Evolutionary conservation across 768 basidiomycete genomes (phyloP).

Genomic region (Lactarius deliciosus): DNA sequence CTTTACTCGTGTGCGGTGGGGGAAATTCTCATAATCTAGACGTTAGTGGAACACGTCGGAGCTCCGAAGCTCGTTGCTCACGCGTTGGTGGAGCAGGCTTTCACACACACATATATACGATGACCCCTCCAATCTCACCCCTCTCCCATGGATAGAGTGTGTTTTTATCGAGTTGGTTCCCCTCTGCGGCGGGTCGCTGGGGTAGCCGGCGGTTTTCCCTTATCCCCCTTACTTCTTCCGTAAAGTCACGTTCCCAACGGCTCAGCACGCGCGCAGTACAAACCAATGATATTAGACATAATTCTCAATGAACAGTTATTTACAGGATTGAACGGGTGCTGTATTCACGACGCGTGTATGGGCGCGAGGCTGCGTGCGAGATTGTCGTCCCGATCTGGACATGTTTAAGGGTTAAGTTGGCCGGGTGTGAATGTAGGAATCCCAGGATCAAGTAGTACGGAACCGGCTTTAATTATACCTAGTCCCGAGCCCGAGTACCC

Average conservation of each 20-base stretch:
- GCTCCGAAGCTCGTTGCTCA: background rate
- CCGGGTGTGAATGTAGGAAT: slow-evolving; percentile 5
- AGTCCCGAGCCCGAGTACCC: background rate
- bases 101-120: background rate
- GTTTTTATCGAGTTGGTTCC: background rate
- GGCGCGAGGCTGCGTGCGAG: background rate
- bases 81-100: background rate
- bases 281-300: slow-evolving; percentile 4
- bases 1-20: background rate
- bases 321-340: slow-evolving; percentile 2
- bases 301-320: slow-evolving; percentile 8
- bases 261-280: background rate
- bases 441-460: background rate
- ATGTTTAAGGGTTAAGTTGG: slow-evolving; percentile 6
- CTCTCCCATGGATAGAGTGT: background rate
- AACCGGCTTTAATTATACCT: background rate
- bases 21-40: background rate
- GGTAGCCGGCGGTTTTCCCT: background rate
- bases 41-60: background rate
- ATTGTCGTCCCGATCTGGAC: background rate
- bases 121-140: background rate
- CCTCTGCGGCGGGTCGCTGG: background rate
- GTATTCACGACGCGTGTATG: background rate
- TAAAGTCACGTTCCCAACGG: background rate
- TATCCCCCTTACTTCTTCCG: background rate